These are phyloP conservation scores for Dysphania ambrosioides DNA, from an alignment of 148 eudicot species.

Conservation along the genomic window DNA sequence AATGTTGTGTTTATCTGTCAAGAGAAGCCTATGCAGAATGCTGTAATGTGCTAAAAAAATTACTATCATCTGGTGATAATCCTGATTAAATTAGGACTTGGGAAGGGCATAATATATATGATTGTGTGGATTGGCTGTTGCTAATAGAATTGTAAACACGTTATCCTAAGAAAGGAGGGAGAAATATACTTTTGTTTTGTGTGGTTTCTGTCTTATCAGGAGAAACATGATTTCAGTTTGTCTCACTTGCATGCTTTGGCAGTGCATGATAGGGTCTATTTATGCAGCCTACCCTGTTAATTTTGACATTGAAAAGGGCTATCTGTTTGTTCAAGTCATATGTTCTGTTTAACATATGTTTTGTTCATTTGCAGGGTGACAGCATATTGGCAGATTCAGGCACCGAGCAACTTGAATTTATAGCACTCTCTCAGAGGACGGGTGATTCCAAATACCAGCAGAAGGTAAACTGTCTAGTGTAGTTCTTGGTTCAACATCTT, in stretches of 20 bases:
- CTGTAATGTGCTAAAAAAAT: background rate
- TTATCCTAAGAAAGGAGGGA: no score
- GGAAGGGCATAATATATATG: background rate
- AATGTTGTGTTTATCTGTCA: background rate
- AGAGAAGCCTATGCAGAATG: background rate
- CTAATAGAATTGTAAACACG: background rate
- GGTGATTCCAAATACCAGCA: slow-evolving; percentile 94
- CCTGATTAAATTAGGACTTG: background rate
- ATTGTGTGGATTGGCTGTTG: background rate
- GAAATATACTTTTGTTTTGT: no score
- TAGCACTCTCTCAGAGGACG: slow-evolving; percentile 95
- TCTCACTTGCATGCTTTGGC: background rate
- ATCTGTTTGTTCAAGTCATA: background rate
- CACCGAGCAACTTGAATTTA: slow-evolving; percentile 97
- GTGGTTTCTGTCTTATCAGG: background rate
- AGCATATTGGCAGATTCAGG: slow-evolving; percentile 98
- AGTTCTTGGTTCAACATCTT: background rate
- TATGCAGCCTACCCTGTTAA: background rate
- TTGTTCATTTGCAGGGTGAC: slow-evolving; percentile 51
- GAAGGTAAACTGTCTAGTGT: slow-evolving; percentile 48
- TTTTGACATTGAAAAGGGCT: background rate
- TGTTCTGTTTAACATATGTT: background rate
- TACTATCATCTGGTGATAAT: background rate
- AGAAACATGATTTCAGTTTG: background rate
- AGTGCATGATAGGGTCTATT: background rate